Conservation (phyloP, 1,284 basidiomycete genomes). For the Microbotryum silenes-acaulis region DNA sequence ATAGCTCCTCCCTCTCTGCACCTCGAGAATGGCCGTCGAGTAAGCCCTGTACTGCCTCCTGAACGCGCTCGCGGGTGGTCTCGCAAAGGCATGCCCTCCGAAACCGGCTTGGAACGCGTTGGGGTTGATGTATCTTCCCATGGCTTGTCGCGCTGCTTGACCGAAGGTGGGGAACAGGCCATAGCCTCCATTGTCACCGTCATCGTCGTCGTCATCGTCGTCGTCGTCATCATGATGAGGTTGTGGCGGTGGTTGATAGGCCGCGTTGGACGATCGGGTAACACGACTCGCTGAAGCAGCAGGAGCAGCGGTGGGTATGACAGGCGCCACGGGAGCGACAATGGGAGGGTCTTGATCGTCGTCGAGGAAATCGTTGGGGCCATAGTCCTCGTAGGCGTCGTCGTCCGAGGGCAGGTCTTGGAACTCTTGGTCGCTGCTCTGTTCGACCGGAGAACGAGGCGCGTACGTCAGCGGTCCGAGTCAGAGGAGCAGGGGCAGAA, state of each 20-base stretch:
- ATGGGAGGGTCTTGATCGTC: constrained; percentile 20
- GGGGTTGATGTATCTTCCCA: constrained; percentile 24
- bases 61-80: constrained; percentile 56
- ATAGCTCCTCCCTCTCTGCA: constrained; percentile 34
- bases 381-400: constrained; percentile 21
- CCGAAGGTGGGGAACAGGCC: background rate
- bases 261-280: constrained; percentile 6
- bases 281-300: constrained; percentile 14
- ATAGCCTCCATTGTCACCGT: background rate
- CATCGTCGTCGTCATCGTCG: background rate
- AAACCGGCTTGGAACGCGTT: constrained; percentile 31
- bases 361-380: constrained; percentile 25
- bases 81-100: constrained; percentile 31
- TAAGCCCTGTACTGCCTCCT: constrained; percentile 64
- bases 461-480: too few relatives aligned
- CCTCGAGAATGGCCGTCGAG: constrained; percentile 37
- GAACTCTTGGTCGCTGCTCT: constrained; percentile 16
- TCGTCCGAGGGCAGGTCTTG: constrained; percentile 15
- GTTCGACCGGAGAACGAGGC: background rate
- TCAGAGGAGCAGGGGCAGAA: too few relatives aligned
- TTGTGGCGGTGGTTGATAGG: background rate
- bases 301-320: constrained; percentile 11
- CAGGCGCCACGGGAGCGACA: background rate
- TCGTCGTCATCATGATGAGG: background rate
- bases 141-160: background rate